A percentile compares a stretch with the other conserved stretches of the same genome.
phyloP scores from a whole-genome alignment of 208 protist genomes.

The Herpetomonas muscarum region DNA sequence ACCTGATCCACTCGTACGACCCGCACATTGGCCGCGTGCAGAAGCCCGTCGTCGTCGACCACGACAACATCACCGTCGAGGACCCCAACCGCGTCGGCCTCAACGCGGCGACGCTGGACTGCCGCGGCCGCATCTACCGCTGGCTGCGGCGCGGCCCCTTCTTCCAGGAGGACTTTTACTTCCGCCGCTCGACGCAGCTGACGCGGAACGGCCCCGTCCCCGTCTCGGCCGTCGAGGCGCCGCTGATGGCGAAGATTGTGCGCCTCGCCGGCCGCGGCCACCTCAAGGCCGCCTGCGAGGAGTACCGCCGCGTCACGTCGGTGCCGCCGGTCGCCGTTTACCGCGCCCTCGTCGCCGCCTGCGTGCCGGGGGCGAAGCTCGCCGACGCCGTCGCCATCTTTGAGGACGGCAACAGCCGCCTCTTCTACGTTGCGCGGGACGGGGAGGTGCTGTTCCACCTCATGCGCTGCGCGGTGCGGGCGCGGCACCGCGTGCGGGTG shows the following conservation, averaged over 20 bases:
- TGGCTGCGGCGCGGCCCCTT: slow-evolving; percentile 88
- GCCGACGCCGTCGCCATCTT: slow-evolving; percentile 87
- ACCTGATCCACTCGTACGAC: slow-evolving; percentile 89
- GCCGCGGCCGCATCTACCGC: slow-evolving; percentile 83
- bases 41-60: slow-evolving; percentile 77
- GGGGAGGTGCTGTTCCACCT: slow-evolving; percentile 82
- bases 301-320: slow-evolving; percentile 81
- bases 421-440: slow-evolving; percentile 85
- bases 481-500: slow-evolving; percentile 74
- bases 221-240: slow-evolving; percentile 49
- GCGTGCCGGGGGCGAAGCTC: slow-evolving; percentile 62
- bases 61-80: slow-evolving; percentile 81
- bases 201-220: slow-evolving; percentile 42
- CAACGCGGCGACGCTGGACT: slow-evolving; percentile 86
- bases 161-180: slow-evolving; percentile 88
- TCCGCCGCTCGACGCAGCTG: slow-evolving; percentile 62
- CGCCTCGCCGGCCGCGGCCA: slow-evolving; percentile 65
- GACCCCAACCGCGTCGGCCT: slow-evolving; percentile 86
- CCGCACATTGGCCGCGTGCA: slow-evolving; percentile 72
- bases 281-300: slow-evolving; percentile 84
- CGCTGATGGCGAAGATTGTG: slow-evolving; percentile 79
- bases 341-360: slow-evolving; percentile 80
- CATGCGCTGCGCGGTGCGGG: slow-evolving; percentile 75
- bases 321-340: slow-evolving; percentile 86
- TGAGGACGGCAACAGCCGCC: slow-evolving; percentile 75